Evolutionary conservation across 345 rosid genomes (phyloP), one percentile per base, ranked within the genome.

Genomic region (Viola odorata): DNA sequence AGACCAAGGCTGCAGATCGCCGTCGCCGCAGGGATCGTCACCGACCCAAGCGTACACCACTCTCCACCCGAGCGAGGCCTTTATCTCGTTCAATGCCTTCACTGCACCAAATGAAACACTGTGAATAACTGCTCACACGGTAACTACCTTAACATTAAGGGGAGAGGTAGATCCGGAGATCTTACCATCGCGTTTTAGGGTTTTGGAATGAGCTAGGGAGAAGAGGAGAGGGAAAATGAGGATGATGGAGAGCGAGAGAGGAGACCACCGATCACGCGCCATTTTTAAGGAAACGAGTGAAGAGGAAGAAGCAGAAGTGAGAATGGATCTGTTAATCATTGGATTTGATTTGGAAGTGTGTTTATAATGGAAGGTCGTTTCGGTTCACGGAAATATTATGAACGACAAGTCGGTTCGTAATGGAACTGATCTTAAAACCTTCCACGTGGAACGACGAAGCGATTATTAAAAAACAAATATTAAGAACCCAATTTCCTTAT

Each of bases 41-140:
- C 98, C 98, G 5, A 92, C 82, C 98, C 98, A 92, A 10, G 97
- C 82, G 70, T 92, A 92, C 15, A 89, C 96, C 42, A 92, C 97
- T 70, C 96, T 83, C 98, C 98, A 92, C 40, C 98, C 98, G 36
- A 92, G 83, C 39, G 97, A 92, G 32, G 98, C 90, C 79, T 92
- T 92, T 23, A 92, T 92, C 75, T 92, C 97, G 75, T 87, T 92
- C 77, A 92, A 78, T 49, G 98, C 98, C 82, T 92, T 92, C 70
- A 89, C 97, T 92, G 80, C 57, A 44, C 42, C 8, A 45, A 65
- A 53, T 36, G 45, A 17, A 41, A 15, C 9, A 8, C 16, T 47
- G 9, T 5, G 3, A 41, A 41, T 40, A n/a, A 8, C 5, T 10
- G 45, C 1, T 23, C 8, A 44, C 47, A 44, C 47, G 47, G 9